Evolutionary conservation across 73 alveolate genomes (phyloP), one percentile per base, ranked within the genome.

Genomic region (Uronychia binucleata): DNA sequence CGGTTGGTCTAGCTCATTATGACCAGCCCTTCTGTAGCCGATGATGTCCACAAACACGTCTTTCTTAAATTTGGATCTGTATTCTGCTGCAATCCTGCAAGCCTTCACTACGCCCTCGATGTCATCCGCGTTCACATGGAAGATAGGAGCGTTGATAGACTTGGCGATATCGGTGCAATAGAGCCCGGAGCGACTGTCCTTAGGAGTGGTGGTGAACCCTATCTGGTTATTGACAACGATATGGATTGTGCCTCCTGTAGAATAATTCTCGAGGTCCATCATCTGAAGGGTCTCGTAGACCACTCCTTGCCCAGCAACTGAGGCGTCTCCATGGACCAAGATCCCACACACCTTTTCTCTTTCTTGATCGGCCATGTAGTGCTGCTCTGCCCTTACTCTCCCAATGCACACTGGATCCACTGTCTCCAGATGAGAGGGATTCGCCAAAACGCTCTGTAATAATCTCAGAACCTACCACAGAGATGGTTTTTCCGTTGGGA

Each of bases 261-360:
- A 76, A 89, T 90, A 97, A 80, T 96, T 97, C 57, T 75, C 77
- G 57, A 97, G 91, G 33, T 96, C 97, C 59, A 90, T 90, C 97
- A 97, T 86, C 86, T 97, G 97, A 87, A 96, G 82, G 14, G 98
- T 90, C 89, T 97, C 99, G 79, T 94, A 97, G 31, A 96, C 99
- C 32, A 97, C 98, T 25, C 99, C 99, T 95, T 97, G 94, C n/a
- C 99, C 99, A 57, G 99, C 98, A 77, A 97, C 87, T 28, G 99
- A 95, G 28, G 99, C 99, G 79, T 97, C 99, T 90, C 98, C 98
- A 78, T 97, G 99, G 77, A 97, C 89, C n/a, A 94, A 80, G 29
- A 97, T 85, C 0, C 95, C 94, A 34, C 86, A 77, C 57, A 84
- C 92, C 81, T 83, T 79, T 46, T 75, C 77, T 75, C 89, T 87